Evolutionary conservation across 768 basidiomycete species (phyloP).

Genomic region (Floccularia luteovirens): DNA sequence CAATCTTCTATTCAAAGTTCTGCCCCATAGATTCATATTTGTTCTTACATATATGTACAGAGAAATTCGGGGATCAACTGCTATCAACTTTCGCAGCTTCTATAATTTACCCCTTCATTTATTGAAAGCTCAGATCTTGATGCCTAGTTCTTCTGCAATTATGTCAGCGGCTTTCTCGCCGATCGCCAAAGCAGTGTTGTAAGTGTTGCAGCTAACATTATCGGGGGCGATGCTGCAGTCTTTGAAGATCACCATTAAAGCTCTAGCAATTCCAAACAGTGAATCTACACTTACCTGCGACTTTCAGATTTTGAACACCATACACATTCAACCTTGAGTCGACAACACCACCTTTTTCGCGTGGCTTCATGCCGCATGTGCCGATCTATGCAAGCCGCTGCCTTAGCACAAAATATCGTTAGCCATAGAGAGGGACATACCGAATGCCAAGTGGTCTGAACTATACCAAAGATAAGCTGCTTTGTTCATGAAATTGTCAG

Average conservation of each 20-base stretch:
- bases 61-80: too few species aligned
- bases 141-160: conserved; percentile 43
- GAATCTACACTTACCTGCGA: conserved; percentile 13
- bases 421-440: conserved; percentile 13
- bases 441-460: conserved; percentile 31
- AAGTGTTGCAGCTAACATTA: conserved; percentile 27
- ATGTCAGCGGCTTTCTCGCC: conserved; percentile 55
- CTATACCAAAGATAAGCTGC: conserved; percentile 15
- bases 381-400: conserved; percentile 9
- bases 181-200: conserved; percentile 29
- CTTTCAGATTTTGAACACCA: conserved; percentile 18
- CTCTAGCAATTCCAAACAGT: not conserved
- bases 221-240: conserved; percentile 19
- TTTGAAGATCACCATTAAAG: not conserved
- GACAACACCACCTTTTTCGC: conserved; percentile 17
- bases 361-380: conserved; percentile 19
- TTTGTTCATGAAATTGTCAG: not conserved
- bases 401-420: not conserved
- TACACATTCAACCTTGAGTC: conserved; percentile 21
- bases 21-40: too few species aligned
- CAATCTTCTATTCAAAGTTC: too few species aligned
- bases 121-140: too few species aligned
- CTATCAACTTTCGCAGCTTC: too few species aligned
- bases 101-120: too few species aligned
- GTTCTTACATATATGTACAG: too few species aligned